Base-by-base conservation (phyloP, 1,139 yeast species). In the Geotrichum klebahnii region DNA sequence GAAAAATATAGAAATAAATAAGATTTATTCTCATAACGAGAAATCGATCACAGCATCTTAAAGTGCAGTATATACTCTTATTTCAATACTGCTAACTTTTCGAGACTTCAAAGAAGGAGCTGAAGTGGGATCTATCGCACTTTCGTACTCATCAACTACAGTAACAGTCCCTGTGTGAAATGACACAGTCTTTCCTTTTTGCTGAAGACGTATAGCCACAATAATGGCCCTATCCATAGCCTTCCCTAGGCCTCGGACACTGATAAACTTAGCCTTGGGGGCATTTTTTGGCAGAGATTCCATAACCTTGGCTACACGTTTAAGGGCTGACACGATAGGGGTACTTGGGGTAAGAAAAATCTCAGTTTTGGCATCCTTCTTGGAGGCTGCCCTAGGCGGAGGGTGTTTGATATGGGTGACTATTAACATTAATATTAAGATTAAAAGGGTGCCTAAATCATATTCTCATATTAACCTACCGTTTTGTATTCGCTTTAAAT, bases 211-310 rank as follows among this genome's bases (percentile, higher is more conserved):
- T 29, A 59, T 43, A 1, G 62, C 70, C 2, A 68, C 53, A 20
- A 60, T 56, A 41, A 66, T 48, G 4, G 62, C 68, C 26, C 53
- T 53, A 39, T 64, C 67, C 16, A 66, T 65, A 5, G 70, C 67
- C 33, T 59, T 57, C 3, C 71, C 71, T 19, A 63, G 54, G 6
- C 60, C 51, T 10, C 52, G 53, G 8, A 61, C 57, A 10, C 29
- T 26, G 47, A 44, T 43, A 33, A 33, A 40, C 16, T 44, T 34
- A 1, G 44, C 19, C 39, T 49, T 41, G 14, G 52, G 48, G 14
- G 45, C 34, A 9, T n/a, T 22, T 32, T 52, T 46, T 16, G 46
- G 42, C 8, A 41, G 34, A 14, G 12, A 23, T 2, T 40, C 47
- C 16, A 61, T 51, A 19, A 39, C 32, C 31, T 53, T 48, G 26